Conservation (phyloP, 2,329 filamentous ascomycete species). For the Coccinonectria pachysandricola region DNA sequence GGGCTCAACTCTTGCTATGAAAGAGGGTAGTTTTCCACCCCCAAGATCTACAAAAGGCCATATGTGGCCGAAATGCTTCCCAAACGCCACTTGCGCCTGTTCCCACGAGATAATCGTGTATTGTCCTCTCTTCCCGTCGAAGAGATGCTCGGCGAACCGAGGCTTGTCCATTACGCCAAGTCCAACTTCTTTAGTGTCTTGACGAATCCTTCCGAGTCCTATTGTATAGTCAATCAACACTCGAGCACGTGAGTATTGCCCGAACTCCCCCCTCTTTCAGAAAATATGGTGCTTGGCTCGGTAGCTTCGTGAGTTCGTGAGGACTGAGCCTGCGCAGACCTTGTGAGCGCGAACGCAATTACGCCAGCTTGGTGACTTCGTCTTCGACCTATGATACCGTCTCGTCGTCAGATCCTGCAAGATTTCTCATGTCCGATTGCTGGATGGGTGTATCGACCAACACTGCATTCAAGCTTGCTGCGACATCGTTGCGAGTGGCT, state of each 20-base stretch:
- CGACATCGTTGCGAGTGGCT: too few species aligned
- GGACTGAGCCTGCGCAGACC: slow-evolving; percentile 11
- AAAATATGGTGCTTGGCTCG: slow-evolving; percentile 7
- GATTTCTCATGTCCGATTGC: too few species aligned
- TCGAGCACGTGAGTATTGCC: too few species aligned
- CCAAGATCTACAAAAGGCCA: slow-evolving; percentile 37
- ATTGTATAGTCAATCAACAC: slow-evolving; percentile 21
- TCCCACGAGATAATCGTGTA: slow-evolving; percentile 17
- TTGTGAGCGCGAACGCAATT: slow-evolving; percentile 24
- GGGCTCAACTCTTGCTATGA: slow-evolving; percentile 29
- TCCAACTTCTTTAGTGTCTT: slow-evolving; percentile 19
- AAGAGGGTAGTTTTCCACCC: slow-evolving; percentile 34
- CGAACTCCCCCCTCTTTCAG: too few species aligned
- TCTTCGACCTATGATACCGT: slow-evolving; percentile 85
- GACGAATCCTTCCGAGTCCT: slow-evolving; percentile 19
- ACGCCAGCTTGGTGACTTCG: slow-evolving; percentile 86
- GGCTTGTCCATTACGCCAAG: slow-evolving; percentile 21
- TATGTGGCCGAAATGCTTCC: too few species aligned
- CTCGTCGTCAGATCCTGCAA: too few species aligned
- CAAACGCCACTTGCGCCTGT: slow-evolving; percentile 18
- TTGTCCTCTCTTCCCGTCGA: slow-evolving; percentile 25
- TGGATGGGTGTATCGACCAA: too few species aligned
- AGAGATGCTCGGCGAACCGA: slow-evolving; percentile 24
- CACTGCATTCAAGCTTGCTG: too few species aligned
- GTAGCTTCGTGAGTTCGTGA: slow-evolving; percentile 8